Evolutionary conservation across 768 basidiomycete genomes (phyloP), one percentile per base, ranked within the genome.

Genomic region (Lactarius sp.): DNA sequence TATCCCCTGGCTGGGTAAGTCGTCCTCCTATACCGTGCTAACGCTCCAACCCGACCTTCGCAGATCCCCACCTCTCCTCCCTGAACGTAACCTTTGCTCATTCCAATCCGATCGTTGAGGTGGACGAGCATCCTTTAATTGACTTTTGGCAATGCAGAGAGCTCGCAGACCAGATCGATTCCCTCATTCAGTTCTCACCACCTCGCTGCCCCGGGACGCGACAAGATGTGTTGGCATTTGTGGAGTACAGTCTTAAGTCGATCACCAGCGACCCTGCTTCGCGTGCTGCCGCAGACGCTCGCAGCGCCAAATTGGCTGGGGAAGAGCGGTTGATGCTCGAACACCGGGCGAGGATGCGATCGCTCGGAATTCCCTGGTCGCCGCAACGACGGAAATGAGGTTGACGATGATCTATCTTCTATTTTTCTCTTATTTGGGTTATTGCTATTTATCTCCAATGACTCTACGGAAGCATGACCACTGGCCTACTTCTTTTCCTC

Each of bases 1-100:
- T n/a, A 56, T 64, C 3, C 63, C 63, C 7, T 64, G 59, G 59
- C 44, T 64, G 44, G 59, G 63, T 64, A 39, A 37, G 27, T 51
- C 9, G 16, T 8, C 16, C 3, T 16, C 8, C 16, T 47, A n/a
- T n/a, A 41, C 27, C 14, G n/a, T 8, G 6, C 16, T 44, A 46
- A 14, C 13, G 34, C 31, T 33, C 44, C 20, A 20, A 18, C 36
- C 52, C 31, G 13, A 55, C 42, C 4, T 20, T 18, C 47, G 34
- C 16, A 64, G 63, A 60, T 42, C 41, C 8, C 9, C 63, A 60
- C 31, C 63, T 64, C 8, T 14, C 49, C 54, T 4, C 41, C 2
- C 54, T 64, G 41, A 56, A 56, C 14, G 52, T 49, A 18, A 64
- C 27, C 5, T 60, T 64, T 13, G 47, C 46, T n/a, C 33, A 33